phyloP scores from a whole-genome alignment of 192 early-diverging fungal genomes.

The Chytriomyces confervae region DNA sequence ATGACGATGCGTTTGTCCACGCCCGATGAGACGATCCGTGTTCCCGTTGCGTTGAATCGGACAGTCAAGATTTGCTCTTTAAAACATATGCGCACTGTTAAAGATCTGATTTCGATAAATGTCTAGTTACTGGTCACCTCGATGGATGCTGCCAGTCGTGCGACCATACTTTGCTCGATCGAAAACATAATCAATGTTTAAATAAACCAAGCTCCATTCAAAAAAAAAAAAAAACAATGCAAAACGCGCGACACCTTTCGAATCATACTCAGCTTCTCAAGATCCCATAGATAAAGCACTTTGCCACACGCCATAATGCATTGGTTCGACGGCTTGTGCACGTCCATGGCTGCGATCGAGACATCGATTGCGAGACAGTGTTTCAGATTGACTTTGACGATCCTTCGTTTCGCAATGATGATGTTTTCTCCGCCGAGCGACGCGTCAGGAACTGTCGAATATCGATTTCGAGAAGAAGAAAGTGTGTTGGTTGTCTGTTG shows the following conservation, averaged over 20 bases:
- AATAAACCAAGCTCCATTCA: not conserved
- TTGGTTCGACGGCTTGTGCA: slow-evolving; percentile 36
- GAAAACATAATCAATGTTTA: not conserved
- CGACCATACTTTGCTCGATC: slow-evolving; percentile 49
- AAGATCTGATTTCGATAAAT: not conserved
- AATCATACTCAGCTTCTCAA: slow-evolving; percentile 41
- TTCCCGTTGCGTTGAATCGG: slow-evolving; percentile 43
- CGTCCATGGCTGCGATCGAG: slow-evolving; percentile 51
- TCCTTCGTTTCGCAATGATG: slow-evolving; percentile 54
- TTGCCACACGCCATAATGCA: slow-evolving; percentile 50
- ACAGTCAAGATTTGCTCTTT: slow-evolving; percentile 51
- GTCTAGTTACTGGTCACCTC: slow-evolving; percentile 33
- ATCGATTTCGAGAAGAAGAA: too few relatives aligned
- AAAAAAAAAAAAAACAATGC: not conserved
- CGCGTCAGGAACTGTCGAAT: slow-evolving; percentile 50
- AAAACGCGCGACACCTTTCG: slow-evolving; percentile 41
- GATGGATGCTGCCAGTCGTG: slow-evolving; percentile 52
- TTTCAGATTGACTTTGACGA: slow-evolving; percentile 54
- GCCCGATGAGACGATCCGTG: slow-evolving; percentile 45
- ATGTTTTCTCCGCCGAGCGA: slow-evolving; percentile 55
- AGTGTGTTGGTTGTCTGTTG: too few relatives aligned
- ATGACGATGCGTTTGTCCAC: slow-evolving; percentile 57
- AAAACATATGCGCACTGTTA: not conserved
- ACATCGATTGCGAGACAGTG: slow-evolving; percentile 57
- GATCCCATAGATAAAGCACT: slow-evolving; percentile 46